Evolutionary conservation across 129 eudicot species (phyloP).

Genomic region (Tanacetum coccineum): DNA sequence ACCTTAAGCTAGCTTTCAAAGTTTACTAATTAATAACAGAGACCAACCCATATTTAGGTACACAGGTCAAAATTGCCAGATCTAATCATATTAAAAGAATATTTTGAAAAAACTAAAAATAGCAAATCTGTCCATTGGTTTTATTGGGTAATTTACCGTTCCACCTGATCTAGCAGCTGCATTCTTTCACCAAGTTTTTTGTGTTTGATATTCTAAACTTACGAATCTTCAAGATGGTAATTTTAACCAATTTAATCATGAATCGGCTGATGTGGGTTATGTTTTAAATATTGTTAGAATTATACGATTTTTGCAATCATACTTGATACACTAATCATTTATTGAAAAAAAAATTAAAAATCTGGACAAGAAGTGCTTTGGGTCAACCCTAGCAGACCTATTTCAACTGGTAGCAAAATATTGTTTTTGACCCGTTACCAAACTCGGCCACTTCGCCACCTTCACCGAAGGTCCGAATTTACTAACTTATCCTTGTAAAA

Average conservation of each 20-base stretch:
- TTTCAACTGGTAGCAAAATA: neutral
- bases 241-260: neutral
- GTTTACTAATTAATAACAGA: neutral
- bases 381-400: neutral
- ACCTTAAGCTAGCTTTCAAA: neutral
- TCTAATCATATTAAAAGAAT: neutral
- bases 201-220: neutral
- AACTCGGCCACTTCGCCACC: neutral
- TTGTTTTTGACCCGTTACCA: neutral
- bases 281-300: neutral
- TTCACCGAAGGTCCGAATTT: neutral
- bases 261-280: neutral
- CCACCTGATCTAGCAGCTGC: neutral
- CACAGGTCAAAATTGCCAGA: neutral
- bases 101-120: neutral
- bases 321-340: neutral
- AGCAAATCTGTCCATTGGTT: neutral
- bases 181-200: neutral
- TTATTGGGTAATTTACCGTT: neutral
- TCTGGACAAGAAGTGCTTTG: neutral
- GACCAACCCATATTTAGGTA: neutral
- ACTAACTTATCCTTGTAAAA: conserved; percentile 6
- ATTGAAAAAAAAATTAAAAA: neutral
- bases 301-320: neutral
- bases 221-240: neutral